phyloP scores from a whole-genome alignment of 257 asterid genomes.

The Nicotiana undulata region DNA sequence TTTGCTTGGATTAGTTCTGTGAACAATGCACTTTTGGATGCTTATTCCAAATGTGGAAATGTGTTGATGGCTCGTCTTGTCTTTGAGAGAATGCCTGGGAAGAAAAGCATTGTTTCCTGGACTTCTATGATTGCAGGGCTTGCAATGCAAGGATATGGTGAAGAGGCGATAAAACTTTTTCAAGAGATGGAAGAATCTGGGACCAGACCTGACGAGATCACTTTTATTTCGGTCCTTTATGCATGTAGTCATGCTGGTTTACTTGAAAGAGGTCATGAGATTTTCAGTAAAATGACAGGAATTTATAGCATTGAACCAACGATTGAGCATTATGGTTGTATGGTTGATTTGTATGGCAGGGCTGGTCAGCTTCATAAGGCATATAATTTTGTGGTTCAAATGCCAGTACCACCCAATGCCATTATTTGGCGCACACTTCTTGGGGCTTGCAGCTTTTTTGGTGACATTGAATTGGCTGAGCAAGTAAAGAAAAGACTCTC shows the following conservation, averaged over 20 bases:
- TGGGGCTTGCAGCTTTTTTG: slow-evolving; percentile 77
- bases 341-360: slow-evolving; percentile 85
- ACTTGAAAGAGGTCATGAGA: slow-evolving; percentile 43
- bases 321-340: slow-evolving; percentile 87
- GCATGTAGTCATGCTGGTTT: slow-evolving; percentile 93
- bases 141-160: slow-evolving; percentile 77
- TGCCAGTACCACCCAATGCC: slow-evolving; percentile 65
- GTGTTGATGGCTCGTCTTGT: slow-evolving; percentile 61
- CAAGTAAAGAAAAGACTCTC: slow-evolving; percentile 46
- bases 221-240: slow-evolving; percentile 50
- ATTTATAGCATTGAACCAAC: slow-evolving; percentile 45
- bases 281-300: slow-evolving; percentile 50
- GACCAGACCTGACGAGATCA: slow-evolving; percentile 52
- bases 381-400: slow-evolving; percentile 44
- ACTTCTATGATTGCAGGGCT: slow-evolving; percentile 65
- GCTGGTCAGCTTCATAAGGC: slow-evolving; percentile 65
- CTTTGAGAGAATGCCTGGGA: slow-evolving; percentile 55
- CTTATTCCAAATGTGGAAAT: slow-evolving; percentile 72
- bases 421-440: slow-evolving; percentile 86
- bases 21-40: slow-evolving; percentile 66
- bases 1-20: slow-evolving; percentile 56
- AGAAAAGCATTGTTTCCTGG: slow-evolving; percentile 64
- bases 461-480: slow-evolving; percentile 62
- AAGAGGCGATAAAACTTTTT: slow-evolving; percentile 54
- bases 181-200: slow-evolving; percentile 60